Conservation (phyloP, 495 filamentous ascomycete species). For the Letharia columbiana region DNA sequence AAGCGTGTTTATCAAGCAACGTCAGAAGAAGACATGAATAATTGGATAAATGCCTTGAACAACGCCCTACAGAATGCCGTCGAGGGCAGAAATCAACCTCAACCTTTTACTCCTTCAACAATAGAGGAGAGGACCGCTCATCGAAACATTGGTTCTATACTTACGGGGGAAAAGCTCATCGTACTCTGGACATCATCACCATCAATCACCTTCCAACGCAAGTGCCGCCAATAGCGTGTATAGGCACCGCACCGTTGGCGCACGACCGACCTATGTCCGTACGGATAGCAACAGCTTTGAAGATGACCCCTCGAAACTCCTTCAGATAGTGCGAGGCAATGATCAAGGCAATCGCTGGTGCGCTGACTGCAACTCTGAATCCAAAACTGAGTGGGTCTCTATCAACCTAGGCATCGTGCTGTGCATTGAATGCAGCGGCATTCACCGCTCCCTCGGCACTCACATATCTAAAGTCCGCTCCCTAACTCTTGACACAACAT, state of each 20-base stretch:
- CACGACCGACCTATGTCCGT: conserved; percentile 65
- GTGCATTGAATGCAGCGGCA: conserved; percentile 97
- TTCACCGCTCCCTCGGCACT: conserved; percentile 92
- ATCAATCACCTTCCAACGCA: conserved; percentile 41
- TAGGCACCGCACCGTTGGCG: conserved; percentile 83
- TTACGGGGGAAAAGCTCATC: conserved; percentile 94
- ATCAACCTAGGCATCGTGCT: conserved; percentile 95
- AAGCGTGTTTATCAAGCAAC: conserved; percentile 97
- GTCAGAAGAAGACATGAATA: conserved; percentile 95
- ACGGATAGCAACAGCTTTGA: conserved; percentile 61
- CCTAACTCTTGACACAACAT: conserved; percentile 87
- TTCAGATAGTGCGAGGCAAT: conserved; percentile 78
- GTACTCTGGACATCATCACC: conserved; percentile 49
- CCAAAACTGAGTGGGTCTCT: conserved; percentile 96
- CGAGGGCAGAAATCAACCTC: conserved; percentile 58
- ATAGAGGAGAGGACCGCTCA: conserved; percentile 49
- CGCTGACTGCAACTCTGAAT: conserved; percentile 84
- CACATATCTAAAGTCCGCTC: conserved; percentile 97
- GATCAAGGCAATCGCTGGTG: conserved; percentile 93
- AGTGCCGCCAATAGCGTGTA: conserved; percentile 50
- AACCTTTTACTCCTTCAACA: conserved; percentile 39
- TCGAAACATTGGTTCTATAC: conserved; percentile 79
- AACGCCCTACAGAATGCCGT: conserved; percentile 95
- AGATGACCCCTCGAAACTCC: conserved; percentile 73
- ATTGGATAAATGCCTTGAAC: conserved; percentile 94